phyloP scores from a whole-genome alignment of 352 stramenopile species.

The Phytophthora nicotianae region DNA sequence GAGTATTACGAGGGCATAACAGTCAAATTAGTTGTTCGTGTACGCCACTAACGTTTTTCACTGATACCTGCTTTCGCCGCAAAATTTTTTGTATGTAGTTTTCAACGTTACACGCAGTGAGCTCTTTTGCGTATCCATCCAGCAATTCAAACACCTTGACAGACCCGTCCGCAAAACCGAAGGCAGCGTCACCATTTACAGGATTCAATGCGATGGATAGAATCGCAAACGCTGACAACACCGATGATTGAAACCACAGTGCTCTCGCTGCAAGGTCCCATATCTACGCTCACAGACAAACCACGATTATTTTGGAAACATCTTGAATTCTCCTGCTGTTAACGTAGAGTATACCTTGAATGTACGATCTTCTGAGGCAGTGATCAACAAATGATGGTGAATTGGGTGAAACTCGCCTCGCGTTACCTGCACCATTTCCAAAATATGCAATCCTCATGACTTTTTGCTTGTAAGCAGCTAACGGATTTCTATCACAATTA shows the following conservation, averaged over 20 bases:
- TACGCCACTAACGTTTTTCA: background rate
- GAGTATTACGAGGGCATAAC: slow-evolving; percentile 14
- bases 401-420: slow-evolving; percentile 76
- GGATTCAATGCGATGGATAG: slow-evolving; percentile 67
- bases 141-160: slow-evolving; percentile 63
- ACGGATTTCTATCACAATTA: slow-evolving; percentile 5
- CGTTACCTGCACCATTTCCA: slow-evolving; percentile 50
- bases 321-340: background rate
- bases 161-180: slow-evolving; percentile 76
- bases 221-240: slow-evolving; percentile 79
- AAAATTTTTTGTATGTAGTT: slow-evolving; percentile 50
- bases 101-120: slow-evolving; percentile 52
- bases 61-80: slow-evolving; percentile 19
- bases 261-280: slow-evolving; percentile 71
- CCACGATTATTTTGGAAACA: background rate
- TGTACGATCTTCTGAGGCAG: slow-evolving; percentile 80
- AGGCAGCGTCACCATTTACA: slow-evolving; percentile 61
- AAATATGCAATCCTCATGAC: background rate
- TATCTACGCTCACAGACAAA: slow-evolving; percentile 44
- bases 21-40: background rate
- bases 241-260: slow-evolving; percentile 77
- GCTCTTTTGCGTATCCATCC: slow-evolving; percentile 61
- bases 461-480: background rate
- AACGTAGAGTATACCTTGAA: slow-evolving; percentile 64
- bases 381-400: slow-evolving; percentile 69